phyloP scores from a whole-genome alignment of 108 stramenopile genomes.

The Mediolabrus comicus region DNA sequence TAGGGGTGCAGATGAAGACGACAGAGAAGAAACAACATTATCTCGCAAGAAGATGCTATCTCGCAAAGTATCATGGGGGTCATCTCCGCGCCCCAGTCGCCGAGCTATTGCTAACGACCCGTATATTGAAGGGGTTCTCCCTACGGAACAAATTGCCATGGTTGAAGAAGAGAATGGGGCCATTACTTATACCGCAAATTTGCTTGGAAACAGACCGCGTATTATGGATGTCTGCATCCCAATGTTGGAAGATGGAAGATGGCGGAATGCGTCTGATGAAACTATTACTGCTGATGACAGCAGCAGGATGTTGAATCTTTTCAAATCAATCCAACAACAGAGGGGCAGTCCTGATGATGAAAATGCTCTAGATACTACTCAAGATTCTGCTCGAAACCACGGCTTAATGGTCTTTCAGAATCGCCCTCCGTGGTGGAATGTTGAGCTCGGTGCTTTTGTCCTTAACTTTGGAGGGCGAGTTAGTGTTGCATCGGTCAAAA shows the following conservation, averaged over 20 bases:
- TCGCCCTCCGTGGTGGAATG: conserved; percentile 89
- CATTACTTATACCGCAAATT: conserved; percentile 85
- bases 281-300: conserved; percentile 10
- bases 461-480: conserved; percentile 88
- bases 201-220: conserved; percentile 82
- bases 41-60: background rate
- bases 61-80: background rate
- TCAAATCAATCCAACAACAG: conserved; percentile 67
- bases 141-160: background rate
- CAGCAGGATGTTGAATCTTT: conserved; percentile 59
- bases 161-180: conserved; percentile 75
- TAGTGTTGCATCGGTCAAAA: conserved; percentile 87
- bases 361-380: conserved; percentile 4
- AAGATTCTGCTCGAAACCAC: conserved; percentile 43
- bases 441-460: conserved; percentile 85
- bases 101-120: conserved; percentile 63
- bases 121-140: conserved; percentile 13
- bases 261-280: conserved; percentile 49
- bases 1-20: background rate
- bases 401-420: conserved; percentile 78
- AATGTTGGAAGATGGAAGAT: conserved; percentile 57
- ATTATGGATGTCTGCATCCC: conserved; percentile 92
- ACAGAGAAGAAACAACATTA: background rate
- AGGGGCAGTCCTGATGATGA: conserved; percentile 13
- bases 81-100: conserved; percentile 39